Evolutionary conservation across 148 eudicot species (phyloP).

Genomic region (Silene latifolia): DNA sequence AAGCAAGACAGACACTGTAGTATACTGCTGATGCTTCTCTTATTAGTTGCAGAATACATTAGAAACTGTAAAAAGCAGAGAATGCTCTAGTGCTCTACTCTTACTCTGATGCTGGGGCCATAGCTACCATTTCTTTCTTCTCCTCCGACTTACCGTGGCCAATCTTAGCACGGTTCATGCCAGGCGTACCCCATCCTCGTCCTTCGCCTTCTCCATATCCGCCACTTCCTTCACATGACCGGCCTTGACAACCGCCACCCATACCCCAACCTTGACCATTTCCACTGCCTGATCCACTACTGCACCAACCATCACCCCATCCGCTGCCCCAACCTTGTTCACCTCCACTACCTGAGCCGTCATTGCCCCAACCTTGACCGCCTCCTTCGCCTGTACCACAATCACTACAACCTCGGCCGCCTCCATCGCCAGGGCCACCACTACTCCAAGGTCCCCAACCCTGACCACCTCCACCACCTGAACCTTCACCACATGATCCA

Average conservation of each 20-base stretch:
- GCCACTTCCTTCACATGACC: too few relatives aligned
- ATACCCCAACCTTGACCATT: too few relatives aligned
- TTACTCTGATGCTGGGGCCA: slow-evolving; percentile 11
- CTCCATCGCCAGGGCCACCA: not conserved
- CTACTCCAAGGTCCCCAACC: not conserved
- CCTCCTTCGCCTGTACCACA: too few relatives aligned
- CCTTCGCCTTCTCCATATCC: slow-evolving; percentile 3
- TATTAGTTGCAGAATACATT: not conserved
- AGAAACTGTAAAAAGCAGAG: not conserved
- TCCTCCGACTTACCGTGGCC: not conserved
- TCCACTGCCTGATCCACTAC: too few relatives aligned
- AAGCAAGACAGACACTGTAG: not conserved
- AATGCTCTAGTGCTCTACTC: too few relatives aligned
- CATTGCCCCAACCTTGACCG: too few relatives aligned
- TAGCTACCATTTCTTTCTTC: not conserved
- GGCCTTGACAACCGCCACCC: too few relatives aligned
- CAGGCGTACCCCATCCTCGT: not conserved
- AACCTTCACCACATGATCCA: not conserved
- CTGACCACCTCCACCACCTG: slow-evolving; percentile 5
- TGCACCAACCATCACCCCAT: too few relatives aligned
- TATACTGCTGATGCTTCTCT: not conserved
- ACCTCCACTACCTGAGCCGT: too few relatives aligned
- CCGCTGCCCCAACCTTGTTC: too few relatives aligned
- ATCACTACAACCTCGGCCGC: too few relatives aligned
- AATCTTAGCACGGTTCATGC: not conserved